Evolutionary conservation across 2,329 filamentous ascomycete genomes (phyloP), one percentile per base, ranked within the genome.

Genomic region (Arthrobotrys entomopaga): DNA sequence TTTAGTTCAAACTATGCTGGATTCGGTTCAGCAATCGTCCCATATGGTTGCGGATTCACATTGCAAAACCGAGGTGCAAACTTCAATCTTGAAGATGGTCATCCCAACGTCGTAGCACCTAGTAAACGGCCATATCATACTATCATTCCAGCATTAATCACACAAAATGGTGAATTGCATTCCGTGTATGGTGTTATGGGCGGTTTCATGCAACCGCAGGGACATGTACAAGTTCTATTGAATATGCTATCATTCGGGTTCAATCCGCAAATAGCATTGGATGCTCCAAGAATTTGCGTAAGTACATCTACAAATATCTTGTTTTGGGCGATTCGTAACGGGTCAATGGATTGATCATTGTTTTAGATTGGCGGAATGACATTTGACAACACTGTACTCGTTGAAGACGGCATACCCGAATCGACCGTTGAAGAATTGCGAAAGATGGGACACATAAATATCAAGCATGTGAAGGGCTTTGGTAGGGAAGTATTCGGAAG

Each of bases 191-290:
- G 95, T 61, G 94, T 98, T 73, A 98, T 98, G 95, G 95, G 95
- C 60, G 94, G 93, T 1, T 98, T 96, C 82, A 98, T 98, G 91
- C 95, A 99, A 83, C 95, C 95, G 0, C 95, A 98, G 82, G 95
- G 94, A 20, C 95, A 98, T 74, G 89, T 98, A 0, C 95, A 98
- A 82, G 93, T 97, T 0, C 83, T 99, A 8, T 84, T 98, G 1
- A 96, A 96, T 77, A 93, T 96, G 86, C 82, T 96, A 0, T 87
- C 93, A 0, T 96, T 93, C 78, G 88, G 89, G 1, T 85, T 92
- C 61, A 90, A 89, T 76, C 93, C 93, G 0, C 95, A 99, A 82
- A 88, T 92, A 71, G 93, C 94, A 1, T 86, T 98, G 0, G 95
- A 99, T 80, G 90, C 94, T 2, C 94, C 95, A 15, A 86, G 95